Conservation (phyloP, 2,329 filamentous ascomycete species). For the Fusarium nodosum region DNA sequence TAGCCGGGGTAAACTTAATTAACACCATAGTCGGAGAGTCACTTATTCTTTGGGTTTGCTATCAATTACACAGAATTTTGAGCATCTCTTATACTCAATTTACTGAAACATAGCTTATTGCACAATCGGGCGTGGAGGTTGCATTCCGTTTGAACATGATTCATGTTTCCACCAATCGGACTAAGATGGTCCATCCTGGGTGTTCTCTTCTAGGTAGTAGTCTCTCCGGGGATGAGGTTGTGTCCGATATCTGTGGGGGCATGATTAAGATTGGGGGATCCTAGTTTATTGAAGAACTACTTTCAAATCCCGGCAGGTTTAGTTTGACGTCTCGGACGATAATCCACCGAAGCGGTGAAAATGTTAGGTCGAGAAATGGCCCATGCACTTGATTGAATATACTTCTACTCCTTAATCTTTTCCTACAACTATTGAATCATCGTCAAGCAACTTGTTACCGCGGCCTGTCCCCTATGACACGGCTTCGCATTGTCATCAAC, state of each 20-base stretch:
- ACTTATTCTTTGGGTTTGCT: background rate
- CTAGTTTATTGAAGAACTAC: background rate
- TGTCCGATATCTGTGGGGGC: background rate
- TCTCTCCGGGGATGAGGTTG: conserved; percentile 7
- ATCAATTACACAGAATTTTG: background rate
- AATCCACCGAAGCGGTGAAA: conserved; percentile 1
- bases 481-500: background rate
- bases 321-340: background rate
- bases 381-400: background rate
- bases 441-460: background rate
- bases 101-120: background rate
- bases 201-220: conserved; percentile 12
- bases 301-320: background rate
- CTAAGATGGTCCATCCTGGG: background rate
- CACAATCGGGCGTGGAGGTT: conserved; percentile 20
- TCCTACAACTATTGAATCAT: background rate
- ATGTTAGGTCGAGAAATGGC: background rate
- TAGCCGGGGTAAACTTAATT: conserved; percentile 30
- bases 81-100: background rate
- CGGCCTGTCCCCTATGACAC: too few species aligned
- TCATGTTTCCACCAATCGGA: conserved; percentile 36
- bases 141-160: conserved; percentile 20
- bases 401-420: background rate
- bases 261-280: conserved; percentile 17
- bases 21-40: conserved; percentile 19